phyloP scores from a whole-genome alignment of 371 early-diverging fungal genomes.

The Circinella minor region DNA sequence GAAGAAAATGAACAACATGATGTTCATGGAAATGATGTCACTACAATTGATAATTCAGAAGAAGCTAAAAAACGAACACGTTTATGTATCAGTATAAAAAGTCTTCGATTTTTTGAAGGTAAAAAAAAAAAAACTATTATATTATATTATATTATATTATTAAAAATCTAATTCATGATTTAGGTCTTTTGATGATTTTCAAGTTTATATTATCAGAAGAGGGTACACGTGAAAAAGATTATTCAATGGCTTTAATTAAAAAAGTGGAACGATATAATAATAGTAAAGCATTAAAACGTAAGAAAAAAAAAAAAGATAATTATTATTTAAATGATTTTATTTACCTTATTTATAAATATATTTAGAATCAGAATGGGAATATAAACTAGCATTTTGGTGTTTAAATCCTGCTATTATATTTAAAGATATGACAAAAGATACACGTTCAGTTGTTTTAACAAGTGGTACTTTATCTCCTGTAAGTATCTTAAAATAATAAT shows the following conservation, averaged over 20 bases:
- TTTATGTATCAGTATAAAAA: constrained; percentile 9
- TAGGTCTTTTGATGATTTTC: constrained; percentile 45
- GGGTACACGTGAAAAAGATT: constrained; percentile 40
- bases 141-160: too few relatives aligned
- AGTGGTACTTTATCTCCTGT: constrained; percentile 88
- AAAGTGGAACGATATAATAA: constrained; percentile 18
- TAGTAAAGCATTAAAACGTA: not conserved
- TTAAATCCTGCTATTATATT: constrained; percentile 72
- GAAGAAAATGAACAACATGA: not conserved
- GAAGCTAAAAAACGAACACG: not conserved
- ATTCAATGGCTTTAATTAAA: constrained; percentile 48
- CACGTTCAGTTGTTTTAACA: constrained; percentile 77
- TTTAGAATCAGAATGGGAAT: constrained; percentile 13
- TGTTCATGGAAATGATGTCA: not conserved
- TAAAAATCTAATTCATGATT: not conserved
- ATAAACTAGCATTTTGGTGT: constrained; percentile 55
- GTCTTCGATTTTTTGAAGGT: constrained; percentile 18
- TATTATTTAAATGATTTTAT: not conserved
- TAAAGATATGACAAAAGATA: constrained; percentile 43
- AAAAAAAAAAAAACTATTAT: too few relatives aligned
- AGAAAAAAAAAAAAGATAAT: not conserved
- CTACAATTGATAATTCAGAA: not conserved
- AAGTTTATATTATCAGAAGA: constrained; percentile 29
- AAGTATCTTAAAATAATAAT: constrained; percentile 17
- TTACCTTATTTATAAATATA: not conserved